Conservation (phyloP, 495 filamentous ascomycete species). For the Annulohypoxylon stygium region DNA sequence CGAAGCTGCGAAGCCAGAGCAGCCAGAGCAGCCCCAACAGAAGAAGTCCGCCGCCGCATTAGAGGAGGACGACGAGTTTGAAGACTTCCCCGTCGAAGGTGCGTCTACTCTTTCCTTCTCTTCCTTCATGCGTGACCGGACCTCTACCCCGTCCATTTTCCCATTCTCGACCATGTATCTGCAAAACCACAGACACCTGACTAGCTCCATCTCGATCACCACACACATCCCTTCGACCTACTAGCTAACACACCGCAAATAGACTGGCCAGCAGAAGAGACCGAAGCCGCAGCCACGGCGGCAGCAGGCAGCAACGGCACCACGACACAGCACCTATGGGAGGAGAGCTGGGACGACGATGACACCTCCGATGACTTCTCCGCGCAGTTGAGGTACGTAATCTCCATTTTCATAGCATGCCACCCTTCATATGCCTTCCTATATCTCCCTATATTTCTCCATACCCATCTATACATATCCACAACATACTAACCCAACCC, state of each 20-base stretch:
- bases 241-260: constrained; percentile 3
- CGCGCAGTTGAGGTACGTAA: constrained; percentile 88
- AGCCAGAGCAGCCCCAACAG: constrained; percentile 53
- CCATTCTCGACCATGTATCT: background rate
- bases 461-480: background rate
- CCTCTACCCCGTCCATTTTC: background rate
- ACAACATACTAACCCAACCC: constrained; percentile 36
- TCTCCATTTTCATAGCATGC: constrained; percentile 12
- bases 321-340: constrained; percentile 87
- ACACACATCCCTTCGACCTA: background rate
- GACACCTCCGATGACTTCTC: constrained; percentile 98
- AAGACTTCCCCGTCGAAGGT: constrained; percentile 99
- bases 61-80: constrained; percentile 98
- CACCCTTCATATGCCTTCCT: constrained; percentile 3
- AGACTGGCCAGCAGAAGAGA: constrained; percentile 93
- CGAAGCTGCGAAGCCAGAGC: constrained; percentile 60
- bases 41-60: constrained; percentile 69
- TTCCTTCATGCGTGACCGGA: background rate
- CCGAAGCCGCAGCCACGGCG: constrained; percentile 72
- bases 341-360: constrained; percentile 99
- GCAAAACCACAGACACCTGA: background rate
- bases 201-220: background rate
- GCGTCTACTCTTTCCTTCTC: constrained; percentile 38
- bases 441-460: background rate
- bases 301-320: constrained; percentile 55